Evolutionary conservation across 495 filamentous ascomycete species (phyloP).

Genomic region (Neurospora sp.): DNA sequence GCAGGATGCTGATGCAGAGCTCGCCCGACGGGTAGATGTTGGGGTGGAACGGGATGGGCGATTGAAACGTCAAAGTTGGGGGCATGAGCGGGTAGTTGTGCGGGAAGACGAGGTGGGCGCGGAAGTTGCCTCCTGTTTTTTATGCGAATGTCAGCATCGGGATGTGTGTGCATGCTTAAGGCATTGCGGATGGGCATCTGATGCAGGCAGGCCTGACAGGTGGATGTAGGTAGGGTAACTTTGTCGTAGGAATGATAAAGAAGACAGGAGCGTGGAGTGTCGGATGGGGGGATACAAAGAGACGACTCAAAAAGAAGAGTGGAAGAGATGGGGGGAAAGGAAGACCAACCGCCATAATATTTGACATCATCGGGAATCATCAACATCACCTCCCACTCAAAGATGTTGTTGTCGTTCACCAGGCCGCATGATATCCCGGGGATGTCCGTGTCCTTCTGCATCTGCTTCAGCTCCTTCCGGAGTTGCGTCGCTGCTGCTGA

Average conservation of each 20-base stretch:
- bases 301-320: not conserved
- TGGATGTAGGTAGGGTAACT: not conserved
- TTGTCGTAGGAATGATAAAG: not conserved
- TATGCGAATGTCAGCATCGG: no score
- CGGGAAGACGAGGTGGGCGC: constrained; percentile 69
- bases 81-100: constrained; percentile 79
- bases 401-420: constrained; percentile 77
- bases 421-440: constrained; percentile 90
- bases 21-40: constrained; percentile 88
- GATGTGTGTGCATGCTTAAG: not conserved
- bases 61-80: constrained; percentile 84
- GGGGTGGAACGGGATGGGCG: constrained; percentile 79
- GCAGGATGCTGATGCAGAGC: constrained; percentile 95
- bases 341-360: constrained; percentile 68
- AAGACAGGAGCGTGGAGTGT: not conserved
- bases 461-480: constrained; percentile 77
- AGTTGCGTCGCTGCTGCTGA: constrained; percentile 63
- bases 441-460: constrained; percentile 84
- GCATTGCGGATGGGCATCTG: not conserved
- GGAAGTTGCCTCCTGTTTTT: constrained; percentile 71
- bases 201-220: not conserved
- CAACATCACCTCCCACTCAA: constrained; percentile 98
- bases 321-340: not conserved
- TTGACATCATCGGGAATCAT: constrained; percentile 98
- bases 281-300: not conserved